These are phyloP conservation scores for Psilocybe sp. DNA, from an alignment of 768 basidiomycete species.

Conservation along the genomic window DNA sequence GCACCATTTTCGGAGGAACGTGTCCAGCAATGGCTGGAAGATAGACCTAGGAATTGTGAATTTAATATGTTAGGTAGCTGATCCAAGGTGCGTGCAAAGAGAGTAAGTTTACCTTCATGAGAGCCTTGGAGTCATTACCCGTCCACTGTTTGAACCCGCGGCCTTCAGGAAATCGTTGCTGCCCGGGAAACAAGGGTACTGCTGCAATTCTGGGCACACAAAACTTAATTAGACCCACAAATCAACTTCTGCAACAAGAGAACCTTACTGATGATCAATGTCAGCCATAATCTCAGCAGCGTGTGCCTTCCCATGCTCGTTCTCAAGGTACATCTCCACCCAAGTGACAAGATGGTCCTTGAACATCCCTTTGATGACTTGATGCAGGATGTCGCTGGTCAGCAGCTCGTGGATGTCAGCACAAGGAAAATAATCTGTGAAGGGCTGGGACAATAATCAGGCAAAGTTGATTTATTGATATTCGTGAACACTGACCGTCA, in stretches of 20 bases:
- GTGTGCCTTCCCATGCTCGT: constrained; percentile 9
- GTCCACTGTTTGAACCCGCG: constrained; percentile 30
- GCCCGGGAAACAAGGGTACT: constrained; percentile 18
- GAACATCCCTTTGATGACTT: constrained; percentile 38
- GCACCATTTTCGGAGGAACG: constrained; percentile 16
- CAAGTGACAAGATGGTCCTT: constrained; percentile 39
- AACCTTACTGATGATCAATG: constrained; percentile 27
- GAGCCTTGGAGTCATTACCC: constrained; percentile 31
- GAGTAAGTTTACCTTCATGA: constrained; percentile 42
- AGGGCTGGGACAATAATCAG: constrained; percentile 19
- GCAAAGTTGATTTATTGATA: background rate
- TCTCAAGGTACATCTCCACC: constrained; percentile 27
- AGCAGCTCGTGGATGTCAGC: constrained; percentile 32
- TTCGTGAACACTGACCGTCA: background rate
- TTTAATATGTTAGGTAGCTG: too few relatives aligned
- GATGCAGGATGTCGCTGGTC: constrained; percentile 30
- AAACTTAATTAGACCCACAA: background rate
- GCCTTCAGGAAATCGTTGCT: constrained; percentile 24
- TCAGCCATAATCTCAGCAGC: constrained; percentile 26
- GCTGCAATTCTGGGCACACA: constrained; percentile 12
- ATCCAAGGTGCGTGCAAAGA: too few relatives aligned
- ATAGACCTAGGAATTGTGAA: too few relatives aligned
- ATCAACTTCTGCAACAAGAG: background rate
- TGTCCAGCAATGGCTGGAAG: constrained; percentile 16
- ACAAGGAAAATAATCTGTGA: constrained; percentile 25